Evolutionary conservation across 1,284 basidiomycete genomes (phyloP).

Genomic region (Ganoderma leucocontextum): DNA sequence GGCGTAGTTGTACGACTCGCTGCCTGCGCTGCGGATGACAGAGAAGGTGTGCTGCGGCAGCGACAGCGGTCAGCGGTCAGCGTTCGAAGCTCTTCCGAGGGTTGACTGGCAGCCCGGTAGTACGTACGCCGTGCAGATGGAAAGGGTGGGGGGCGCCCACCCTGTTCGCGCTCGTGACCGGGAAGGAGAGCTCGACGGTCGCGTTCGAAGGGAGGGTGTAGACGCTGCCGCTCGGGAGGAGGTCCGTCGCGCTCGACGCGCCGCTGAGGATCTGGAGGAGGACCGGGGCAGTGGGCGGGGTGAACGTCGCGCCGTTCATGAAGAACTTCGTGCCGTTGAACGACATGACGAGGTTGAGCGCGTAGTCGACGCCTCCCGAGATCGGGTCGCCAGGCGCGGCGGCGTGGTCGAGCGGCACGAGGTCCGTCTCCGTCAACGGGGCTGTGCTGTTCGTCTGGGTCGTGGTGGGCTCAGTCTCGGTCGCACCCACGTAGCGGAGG

Average conservation of each 20-base stretch:
- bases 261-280: slow-evolving; percentile 48
- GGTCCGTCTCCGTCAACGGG: slow-evolving; percentile 40
- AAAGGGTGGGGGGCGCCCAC: slow-evolving; percentile 46
- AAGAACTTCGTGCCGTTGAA: slow-evolving; percentile 31
- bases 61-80: background rate
- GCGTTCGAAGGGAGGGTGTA: slow-evolving; percentile 39
- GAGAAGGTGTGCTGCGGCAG: slow-evolving; percentile 30
- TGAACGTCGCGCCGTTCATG: slow-evolving; percentile 39
- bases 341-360: slow-evolving; percentile 34
- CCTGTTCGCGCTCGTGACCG: slow-evolving; percentile 24
- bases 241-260: slow-evolving; percentile 34
- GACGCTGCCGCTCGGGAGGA: slow-evolving; percentile 43
- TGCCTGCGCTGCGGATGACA: slow-evolving; percentile 34
- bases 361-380: slow-evolving; percentile 40
- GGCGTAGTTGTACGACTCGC: slow-evolving; percentile 44
- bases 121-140: slow-evolving; percentile 48
- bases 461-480: slow-evolving; percentile 50
- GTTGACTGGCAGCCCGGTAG: background rate
- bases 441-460: slow-evolving; percentile 35
- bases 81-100: background rate
- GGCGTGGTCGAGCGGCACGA: slow-evolving; percentile 31
- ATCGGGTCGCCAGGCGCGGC: slow-evolving; percentile 36
- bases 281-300: slow-evolving; percentile 41
- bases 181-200: slow-evolving; percentile 46
- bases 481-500: slow-evolving; percentile 45